Base-by-base conservation (phyloP, 2,329 filamentous ascomycete species). In the Hirsutella thompsonii region DNA sequence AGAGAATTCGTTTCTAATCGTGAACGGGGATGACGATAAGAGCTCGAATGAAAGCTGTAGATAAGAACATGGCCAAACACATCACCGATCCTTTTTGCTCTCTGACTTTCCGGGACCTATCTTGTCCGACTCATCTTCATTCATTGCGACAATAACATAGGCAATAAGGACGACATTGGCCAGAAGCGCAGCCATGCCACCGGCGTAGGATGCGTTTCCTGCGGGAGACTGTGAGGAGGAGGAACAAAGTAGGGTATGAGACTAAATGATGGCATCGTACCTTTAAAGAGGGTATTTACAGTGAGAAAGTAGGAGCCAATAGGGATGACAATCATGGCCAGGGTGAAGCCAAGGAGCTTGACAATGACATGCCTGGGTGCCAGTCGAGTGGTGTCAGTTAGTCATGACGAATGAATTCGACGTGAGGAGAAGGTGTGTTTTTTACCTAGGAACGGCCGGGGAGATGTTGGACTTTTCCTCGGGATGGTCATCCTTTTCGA, bases 121-220 rank as follows among this genome's bases (percentile, higher is more conserved):
- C 48, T 63, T 61, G 16, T 73, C 70, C 2, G 64, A 63, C 49
- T 74, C 66, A 55, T 96, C 92, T 59, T 98, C 92, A 46, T 74
- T 79, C 74, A 94, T 89, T 4, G 92, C 92, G 18, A 94, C 86
- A 42, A 95, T 66, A 35, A 96, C 77, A 61, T 96, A 98, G n/a
- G 74, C 79, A 43, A 96, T 74, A 39, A 98, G 67, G 3, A 98
- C 87, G 2, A 93, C 74, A 52, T 98, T 98, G 11, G 92, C 92
- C 59, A 93, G 79, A 39, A 96, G 64, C 18, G 92, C 92, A 2
- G 92, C 92, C 28, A 83, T 68, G 1, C 78, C 88, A 13, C 89
- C 92, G 3, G 89, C 87, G 52, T 79, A 90, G 2, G 89, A 94
- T 13, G 87, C 75, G 61, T 94, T 94, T 50, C 88, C 90, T 94